Percentiles rank a stretch among this genome's conserved stretches.
Conservation (phyloP, 2,329 filamentous ascomycete species). For the Fusarium circinatum region DNA sequence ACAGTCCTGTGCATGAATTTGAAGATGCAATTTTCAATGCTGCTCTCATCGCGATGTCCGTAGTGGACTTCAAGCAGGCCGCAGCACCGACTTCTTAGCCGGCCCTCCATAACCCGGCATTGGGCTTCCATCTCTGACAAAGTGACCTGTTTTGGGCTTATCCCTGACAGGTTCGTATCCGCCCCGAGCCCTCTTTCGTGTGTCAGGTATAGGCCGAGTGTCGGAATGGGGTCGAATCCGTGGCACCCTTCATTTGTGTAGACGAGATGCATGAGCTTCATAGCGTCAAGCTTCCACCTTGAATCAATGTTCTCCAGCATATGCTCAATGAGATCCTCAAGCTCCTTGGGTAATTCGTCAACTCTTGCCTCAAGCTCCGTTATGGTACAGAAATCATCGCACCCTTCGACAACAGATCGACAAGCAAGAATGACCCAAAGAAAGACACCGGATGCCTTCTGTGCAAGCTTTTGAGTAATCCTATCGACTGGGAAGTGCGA, state of each 20-base stretch:
- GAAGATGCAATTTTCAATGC: not conserved
- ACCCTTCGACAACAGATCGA: not conserved
- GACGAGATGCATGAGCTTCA: not conserved
- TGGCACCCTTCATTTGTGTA: not conserved
- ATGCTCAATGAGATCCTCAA: not conserved
- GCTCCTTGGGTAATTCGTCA: not conserved
- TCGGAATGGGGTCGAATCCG: not conserved
- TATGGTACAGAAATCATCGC: not conserved
- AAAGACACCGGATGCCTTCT: not conserved
- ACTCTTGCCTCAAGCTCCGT: not conserved
- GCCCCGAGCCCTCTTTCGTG: rapidly evolving
- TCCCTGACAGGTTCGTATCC: not conserved
- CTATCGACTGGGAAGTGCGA: rapidly evolving
- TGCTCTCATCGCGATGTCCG: rapidly evolving
- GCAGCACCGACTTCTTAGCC: not conserved
- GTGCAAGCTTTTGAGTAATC: not conserved
- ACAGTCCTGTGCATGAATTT: not conserved
- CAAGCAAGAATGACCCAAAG: not conserved
- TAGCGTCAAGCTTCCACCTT: not conserved
- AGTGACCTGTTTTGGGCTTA: rapidly evolving
- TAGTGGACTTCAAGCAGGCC: not conserved
- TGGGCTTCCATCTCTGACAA: not conserved
- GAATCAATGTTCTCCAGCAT: not conserved
- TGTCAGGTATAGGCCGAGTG: not conserved
- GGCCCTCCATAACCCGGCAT: not conserved